A percentile compares a stretch with the other conserved stretches of the same genome.
phyloP scores from a whole-genome alignment of 2,329 filamentous ascomycete genomes.

The Neopestalotiopsis sp. region DNA sequence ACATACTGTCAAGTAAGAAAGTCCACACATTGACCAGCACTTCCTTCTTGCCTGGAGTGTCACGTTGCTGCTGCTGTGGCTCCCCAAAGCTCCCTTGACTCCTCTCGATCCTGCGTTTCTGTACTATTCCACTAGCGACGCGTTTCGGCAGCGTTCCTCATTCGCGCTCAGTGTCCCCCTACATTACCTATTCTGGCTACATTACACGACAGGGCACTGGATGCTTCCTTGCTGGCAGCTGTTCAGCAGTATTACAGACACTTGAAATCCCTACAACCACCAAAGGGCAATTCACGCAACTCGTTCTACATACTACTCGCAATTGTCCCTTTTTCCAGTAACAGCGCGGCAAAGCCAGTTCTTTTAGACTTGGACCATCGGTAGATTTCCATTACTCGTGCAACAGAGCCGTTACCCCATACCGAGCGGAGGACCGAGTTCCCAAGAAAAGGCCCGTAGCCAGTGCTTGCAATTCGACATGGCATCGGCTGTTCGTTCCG shows the following conservation, averaged over 20 bases:
- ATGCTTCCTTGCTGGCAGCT: too few relatives aligned
- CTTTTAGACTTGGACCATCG: not conserved
- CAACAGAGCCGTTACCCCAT: conserved; percentile 9
- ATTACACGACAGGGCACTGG: too few relatives aligned
- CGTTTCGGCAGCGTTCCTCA: not conserved
- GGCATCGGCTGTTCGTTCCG: conserved; percentile 13
- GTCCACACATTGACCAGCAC: not conserved
- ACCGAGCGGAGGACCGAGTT: conserved; percentile 3
- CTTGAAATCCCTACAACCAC: not conserved
- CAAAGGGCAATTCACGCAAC: not conserved
- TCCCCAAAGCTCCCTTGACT: not conserved
- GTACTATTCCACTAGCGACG: not conserved
- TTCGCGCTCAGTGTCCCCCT: not conserved
- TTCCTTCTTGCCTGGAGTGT: not conserved
- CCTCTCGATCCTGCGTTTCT: not conserved
- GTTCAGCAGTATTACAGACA: too few relatives aligned
- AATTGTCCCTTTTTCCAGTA: not conserved
- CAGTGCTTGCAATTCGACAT: not conserved
- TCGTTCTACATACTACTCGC: not conserved
- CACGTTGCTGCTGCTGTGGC: not conserved
- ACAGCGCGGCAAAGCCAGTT: not conserved
- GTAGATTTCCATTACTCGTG: conserved; percentile 7
- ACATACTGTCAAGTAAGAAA: not conserved
- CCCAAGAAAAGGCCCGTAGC: conserved; percentile 5
- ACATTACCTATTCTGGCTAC: too few relatives aligned